These are phyloP conservation scores for Diplodia sapinea DNA, from an alignment of 2,329 filamentous ascomycete species.

Conservation along the genomic window DNA sequence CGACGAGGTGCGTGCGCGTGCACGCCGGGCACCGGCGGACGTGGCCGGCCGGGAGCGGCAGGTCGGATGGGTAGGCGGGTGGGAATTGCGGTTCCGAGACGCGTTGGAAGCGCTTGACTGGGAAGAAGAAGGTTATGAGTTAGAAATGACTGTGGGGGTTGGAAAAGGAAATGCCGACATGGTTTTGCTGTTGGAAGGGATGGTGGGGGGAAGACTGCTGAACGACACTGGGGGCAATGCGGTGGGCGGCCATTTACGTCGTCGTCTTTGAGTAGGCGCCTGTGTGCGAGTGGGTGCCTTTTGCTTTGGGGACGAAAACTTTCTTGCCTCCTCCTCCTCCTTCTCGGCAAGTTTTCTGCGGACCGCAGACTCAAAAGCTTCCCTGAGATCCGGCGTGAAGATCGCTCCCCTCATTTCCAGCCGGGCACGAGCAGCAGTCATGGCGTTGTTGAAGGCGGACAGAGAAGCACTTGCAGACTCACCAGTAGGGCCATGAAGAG, in stretches of 20 bases:
- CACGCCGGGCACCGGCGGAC: slow-evolving; percentile 59
- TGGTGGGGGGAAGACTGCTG: not conserved
- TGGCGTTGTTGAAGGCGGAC: not conserved
- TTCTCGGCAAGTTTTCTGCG: not conserved
- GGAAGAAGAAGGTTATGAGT: not conserved
- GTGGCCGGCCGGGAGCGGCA: slow-evolving; percentile 35
- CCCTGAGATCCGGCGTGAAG: not conserved
- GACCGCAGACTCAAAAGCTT: not conserved
- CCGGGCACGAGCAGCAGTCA: not conserved
- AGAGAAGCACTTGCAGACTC: not conserved
- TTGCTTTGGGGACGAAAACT: not conserved
- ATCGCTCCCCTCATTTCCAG: not conserved
- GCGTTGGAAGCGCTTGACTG: slow-evolving; percentile 45
- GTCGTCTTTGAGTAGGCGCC: not conserved
- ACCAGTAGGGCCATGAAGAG: slow-evolving; percentile 8
- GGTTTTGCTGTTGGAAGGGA: not conserved
- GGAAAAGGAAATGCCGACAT: not conserved
- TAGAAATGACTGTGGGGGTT: not conserved
- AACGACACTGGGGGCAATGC: not conserved
- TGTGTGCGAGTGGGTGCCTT: not conserved
- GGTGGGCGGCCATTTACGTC: not conserved
- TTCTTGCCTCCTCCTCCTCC: not conserved
- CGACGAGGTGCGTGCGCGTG: slow-evolving; percentile 58
- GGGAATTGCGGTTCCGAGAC: slow-evolving; percentile 37
- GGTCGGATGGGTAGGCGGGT: slow-evolving; percentile 40